Base-by-base conservation (phyloP, 495 filamentous ascomycete genomes). In the Penicillium longicatenatum region DNA sequence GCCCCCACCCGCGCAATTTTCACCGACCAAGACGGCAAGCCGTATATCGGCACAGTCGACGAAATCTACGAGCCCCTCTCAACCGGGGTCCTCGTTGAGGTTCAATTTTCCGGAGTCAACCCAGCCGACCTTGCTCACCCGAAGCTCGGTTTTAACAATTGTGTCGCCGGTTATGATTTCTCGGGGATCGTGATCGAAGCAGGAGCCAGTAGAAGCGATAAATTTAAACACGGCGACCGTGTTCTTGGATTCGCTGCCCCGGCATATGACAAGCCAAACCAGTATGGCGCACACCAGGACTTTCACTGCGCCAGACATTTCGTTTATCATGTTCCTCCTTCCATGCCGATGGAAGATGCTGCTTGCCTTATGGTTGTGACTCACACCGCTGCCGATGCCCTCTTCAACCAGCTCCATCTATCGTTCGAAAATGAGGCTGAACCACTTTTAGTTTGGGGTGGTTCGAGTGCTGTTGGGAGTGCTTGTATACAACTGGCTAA, bases 341-440 rank as follows among this genome's bases (percentile, higher is more conserved):
- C 17, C 12, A 26, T 55, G 41, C 43, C 42, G 33, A 19, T 12
- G 22, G 16, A 19, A 16, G 24, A 55, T 35, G 42, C 52, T 12
- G 52, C 17, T 19, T 47, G 8, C 24, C 21, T 55, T 7, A 20
- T 41, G 16, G 29, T 47, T 0, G 41, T 39, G 44, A 26, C 33
- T 3, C 24, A 26, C 3, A 55, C 52, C 11, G 42, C 52, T 8
- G 22, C 43, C 2, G 52, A 55, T 47, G 22, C 52, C 2, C 8
- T 55, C 78, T 14, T 68, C 75, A 17, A 66, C 63, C 11, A 72
- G 68, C 5, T 66, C 82, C 29, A 79, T 73, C 58, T 63, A 69
- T 33, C 61, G 73, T 68, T 29, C 44, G 4, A 49, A 52, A 50
- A 21, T 60, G 31, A 21, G 19, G 56, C 50, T 16, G 55, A 59